Evolutionary conservation across 768 basidiomycete genomes (phyloP).

Genomic region (Boletus rubescentipes): DNA sequence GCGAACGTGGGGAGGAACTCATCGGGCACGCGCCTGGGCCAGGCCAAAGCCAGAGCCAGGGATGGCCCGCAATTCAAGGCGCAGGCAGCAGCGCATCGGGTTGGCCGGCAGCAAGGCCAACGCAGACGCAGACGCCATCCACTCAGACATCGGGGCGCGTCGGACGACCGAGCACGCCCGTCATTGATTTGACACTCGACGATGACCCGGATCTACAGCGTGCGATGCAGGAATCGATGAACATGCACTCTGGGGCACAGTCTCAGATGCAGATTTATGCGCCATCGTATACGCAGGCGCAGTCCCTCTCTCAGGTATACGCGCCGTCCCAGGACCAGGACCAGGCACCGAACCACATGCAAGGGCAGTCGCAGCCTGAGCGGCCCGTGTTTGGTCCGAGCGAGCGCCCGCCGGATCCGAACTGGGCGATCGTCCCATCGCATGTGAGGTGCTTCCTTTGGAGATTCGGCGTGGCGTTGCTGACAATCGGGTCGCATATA

Average conservation of each 20-base stretch:
- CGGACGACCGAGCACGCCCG: conserved; percentile 28
- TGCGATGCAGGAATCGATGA: conserved; percentile 55
- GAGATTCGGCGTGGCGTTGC: background rate
- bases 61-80: conserved; percentile 2
- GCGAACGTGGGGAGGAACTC: conserved; percentile 43
- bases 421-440: conserved; percentile 70
- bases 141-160: conserved; percentile 11
- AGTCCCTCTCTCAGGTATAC: conserved; percentile 14
- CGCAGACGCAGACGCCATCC: background rate
- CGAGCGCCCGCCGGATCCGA: conserved; percentile 59
- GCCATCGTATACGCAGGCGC: conserved; percentile 8
- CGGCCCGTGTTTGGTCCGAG: conserved; percentile 55
- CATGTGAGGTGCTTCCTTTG: conserved; percentile 43
- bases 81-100: background rate
- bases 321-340: conserved; percentile 2
- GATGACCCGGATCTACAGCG: conserved; percentile 50
- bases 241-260: conserved; percentile 31
- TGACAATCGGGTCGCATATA: background rate
- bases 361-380: conserved; percentile 25
- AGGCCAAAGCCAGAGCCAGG: conserved; percentile 10
- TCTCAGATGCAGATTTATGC: conserved; percentile 12
- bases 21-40: background rate
- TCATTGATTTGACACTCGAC: conserved; percentile 64
- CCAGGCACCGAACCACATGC: background rate
- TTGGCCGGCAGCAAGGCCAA: conserved; percentile 1